These are phyloP conservation scores for Paecilomyces sp. DNA, from an alignment of 2,329 filamentous ascomycete genomes.

Conservation along the genomic window DNA sequence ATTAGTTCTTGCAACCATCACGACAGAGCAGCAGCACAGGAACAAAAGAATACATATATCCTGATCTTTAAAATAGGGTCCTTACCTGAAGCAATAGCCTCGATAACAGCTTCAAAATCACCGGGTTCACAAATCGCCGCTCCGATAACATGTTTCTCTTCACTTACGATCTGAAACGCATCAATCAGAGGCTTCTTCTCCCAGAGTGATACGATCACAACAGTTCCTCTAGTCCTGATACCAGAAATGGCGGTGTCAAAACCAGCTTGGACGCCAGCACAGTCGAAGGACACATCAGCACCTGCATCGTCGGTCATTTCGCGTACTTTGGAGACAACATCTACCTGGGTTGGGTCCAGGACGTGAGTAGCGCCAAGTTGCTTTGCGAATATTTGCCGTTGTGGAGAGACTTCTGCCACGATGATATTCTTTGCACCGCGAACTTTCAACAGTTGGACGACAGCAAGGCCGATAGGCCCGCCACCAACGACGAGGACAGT, in stretches of 20 bases:
- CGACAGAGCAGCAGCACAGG: too few relatives aligned
- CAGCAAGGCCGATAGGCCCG: slow-evolving; percentile 55
- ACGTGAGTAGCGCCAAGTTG: slow-evolving; percentile 50
- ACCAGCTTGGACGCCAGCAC: slow-evolving; percentile 52
- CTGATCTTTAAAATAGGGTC: slow-evolving; percentile 1
- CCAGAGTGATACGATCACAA: slow-evolving; percentile 59
- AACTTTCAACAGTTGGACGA: slow-evolving; percentile 52
- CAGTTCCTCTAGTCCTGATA: slow-evolving; percentile 47
- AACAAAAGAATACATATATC: too few relatives aligned
- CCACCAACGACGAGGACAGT: slow-evolving; percentile 52
- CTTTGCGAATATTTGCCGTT: slow-evolving; percentile 46
- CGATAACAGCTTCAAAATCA: slow-evolving; percentile 55
- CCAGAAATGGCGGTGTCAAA: slow-evolving; percentile 40
- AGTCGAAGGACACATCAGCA: slow-evolving; percentile 54
- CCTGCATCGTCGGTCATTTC: slow-evolving; percentile 42
- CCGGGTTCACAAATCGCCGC: slow-evolving; percentile 41
- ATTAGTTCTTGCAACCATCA: neutral
- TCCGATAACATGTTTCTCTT: slow-evolving; percentile 47
- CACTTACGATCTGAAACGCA: slow-evolving; percentile 46
- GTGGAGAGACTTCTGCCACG: slow-evolving; percentile 48
- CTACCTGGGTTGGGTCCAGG: slow-evolving; percentile 42
- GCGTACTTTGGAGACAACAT: slow-evolving; percentile 40
- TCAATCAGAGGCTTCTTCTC: slow-evolving; percentile 49
- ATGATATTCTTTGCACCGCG: slow-evolving; percentile 48
- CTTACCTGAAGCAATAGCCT: slow-evolving; percentile 32